phyloP scores from a whole-genome alignment of 2,329 filamentous ascomycete genomes.

The Verticillium nonalfalfae region DNA sequence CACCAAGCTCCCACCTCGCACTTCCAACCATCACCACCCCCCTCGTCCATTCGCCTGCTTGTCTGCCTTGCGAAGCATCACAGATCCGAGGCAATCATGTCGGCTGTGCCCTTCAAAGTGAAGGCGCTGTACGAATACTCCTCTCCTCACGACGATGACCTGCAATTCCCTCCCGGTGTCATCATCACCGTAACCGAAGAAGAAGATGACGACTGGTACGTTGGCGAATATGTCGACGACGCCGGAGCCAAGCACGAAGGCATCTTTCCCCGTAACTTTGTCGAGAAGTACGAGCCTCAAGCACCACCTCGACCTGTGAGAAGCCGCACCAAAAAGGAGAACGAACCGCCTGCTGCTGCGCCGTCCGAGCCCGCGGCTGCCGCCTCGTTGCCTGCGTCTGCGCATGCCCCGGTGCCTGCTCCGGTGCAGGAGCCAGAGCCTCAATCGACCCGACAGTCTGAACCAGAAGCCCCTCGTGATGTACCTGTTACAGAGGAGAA shows the following conservation, averaged over 20 bases:
- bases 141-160: slow-evolving; percentile 90
- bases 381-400: slow-evolving; percentile 14
- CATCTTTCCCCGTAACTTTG: slow-evolving; percentile 94
- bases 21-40: neutral
- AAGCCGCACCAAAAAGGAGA: slow-evolving; percentile 62
- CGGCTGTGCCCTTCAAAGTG: slow-evolving; percentile 74
- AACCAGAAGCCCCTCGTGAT: slow-evolving; percentile 13
- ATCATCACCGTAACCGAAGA: slow-evolving; percentile 90
- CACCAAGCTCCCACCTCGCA: neutral
- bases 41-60: neutral
- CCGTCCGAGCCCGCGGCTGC: slow-evolving; percentile 12
- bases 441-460: slow-evolving; percentile 22
- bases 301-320: slow-evolving; percentile 81
- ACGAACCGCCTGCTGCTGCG: slow-evolving; percentile 22
- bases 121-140: slow-evolving; percentile 93
- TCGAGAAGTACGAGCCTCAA: slow-evolving; percentile 89
- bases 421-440: slow-evolving; percentile 14
- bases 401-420: slow-evolving; percentile 16
- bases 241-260: slow-evolving; percentile 71
- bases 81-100: slow-evolving; percentile 7
- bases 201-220: slow-evolving; percentile 93
- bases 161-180: slow-evolving; percentile 78
- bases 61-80: neutral
- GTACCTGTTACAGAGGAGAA: neutral
- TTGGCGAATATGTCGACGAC: slow-evolving; percentile 77